Evolutionary conservation across 768 basidiomycete genomes (phyloP).

Genomic region (Russula vinacea): DNA sequence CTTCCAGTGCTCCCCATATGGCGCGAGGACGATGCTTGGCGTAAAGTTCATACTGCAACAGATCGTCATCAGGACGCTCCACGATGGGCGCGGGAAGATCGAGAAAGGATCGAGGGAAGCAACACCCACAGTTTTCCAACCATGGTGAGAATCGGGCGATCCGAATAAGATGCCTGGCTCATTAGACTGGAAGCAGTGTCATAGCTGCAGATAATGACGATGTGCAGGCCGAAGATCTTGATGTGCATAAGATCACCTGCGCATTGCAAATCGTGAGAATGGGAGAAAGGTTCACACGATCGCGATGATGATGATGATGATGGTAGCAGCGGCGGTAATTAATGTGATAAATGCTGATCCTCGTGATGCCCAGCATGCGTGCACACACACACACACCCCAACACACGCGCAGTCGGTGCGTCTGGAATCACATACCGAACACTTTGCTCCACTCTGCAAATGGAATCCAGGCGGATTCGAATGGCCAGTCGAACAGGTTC

Average conservation of each 20-base stretch:
- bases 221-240: slow-evolving; percentile 29
- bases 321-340: too few relatives aligned
- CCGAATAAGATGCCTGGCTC: slow-evolving; percentile 29
- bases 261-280: not conserved
- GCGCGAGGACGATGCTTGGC: slow-evolving; percentile 28
- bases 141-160: slow-evolving; percentile 30
- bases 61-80: not conserved
- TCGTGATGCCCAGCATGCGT: not conserved
- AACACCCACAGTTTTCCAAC: slow-evolving; percentile 24
- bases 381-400: not conserved
- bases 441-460: slow-evolving; percentile 27
- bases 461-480: slow-evolving; percentile 25
- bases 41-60: slow-evolving; percentile 25
- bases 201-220: slow-evolving; percentile 27
- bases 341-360: not conserved
- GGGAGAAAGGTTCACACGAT: not conserved
- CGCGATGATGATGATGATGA: not conserved
- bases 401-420: not conserved
- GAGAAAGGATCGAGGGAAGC: not conserved
- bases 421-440: slow-evolving; percentile 24
- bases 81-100: not conserved
- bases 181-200: slow-evolving; percentile 25
- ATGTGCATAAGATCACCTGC: slow-evolving; percentile 27
- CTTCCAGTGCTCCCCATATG: slow-evolving; percentile 29
- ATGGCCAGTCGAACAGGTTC: slow-evolving; percentile 28